Base-by-base conservation (phyloP, 805 yeast genomes). In the Torulaspora franciscae region DNA sequence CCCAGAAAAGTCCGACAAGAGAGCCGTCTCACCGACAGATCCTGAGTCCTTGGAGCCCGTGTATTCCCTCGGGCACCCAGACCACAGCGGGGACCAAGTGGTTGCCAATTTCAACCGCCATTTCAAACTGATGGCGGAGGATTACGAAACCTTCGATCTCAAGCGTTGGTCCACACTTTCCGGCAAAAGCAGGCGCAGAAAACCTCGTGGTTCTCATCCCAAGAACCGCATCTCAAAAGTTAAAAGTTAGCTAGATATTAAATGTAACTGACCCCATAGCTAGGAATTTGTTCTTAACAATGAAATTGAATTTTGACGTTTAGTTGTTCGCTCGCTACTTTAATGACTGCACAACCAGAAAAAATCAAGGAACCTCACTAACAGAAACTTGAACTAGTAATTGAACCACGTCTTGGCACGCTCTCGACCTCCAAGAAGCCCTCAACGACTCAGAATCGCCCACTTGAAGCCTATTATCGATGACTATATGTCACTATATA, bases 71-170 rank as follows among this genome's bases (percentile, higher is more conserved):
- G 37, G 36, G 19, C 27, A 39, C n/a, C 6, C 10, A 26, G 14
- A 34, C 22, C 23, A 11, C 9, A 25, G 26, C 4, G 26, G 23
- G 27, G 46, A 45, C 25, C 63, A 54, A 43, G 40, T 59, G 7
- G 43, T 52, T 11, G 36, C 56, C 17, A 61, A 59, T 41, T 61
- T 57, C 36, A 56, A 59, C 23, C 45, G 45, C n/a, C 61, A 60
- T 45, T 62, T 62, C 47, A 57, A 56, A 39, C 39, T 50, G 15
- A 51, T 57, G 46, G 62, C 61, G 2, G 65, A 59, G 34, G 56
- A 57, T 39, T 59, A 59, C 43, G 65, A 61, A 43, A 50, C 54
- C 6, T 59, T 56, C 42, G 63, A 58, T 43, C 40, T 56, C 8
- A 45, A 52, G 36, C 39, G 40, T n/a, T 45, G 51, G 54, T 41